Conservation (phyloP, 1,284 basidiomycete species). For the Ceratorhiza oryzae-sativae region DNA sequence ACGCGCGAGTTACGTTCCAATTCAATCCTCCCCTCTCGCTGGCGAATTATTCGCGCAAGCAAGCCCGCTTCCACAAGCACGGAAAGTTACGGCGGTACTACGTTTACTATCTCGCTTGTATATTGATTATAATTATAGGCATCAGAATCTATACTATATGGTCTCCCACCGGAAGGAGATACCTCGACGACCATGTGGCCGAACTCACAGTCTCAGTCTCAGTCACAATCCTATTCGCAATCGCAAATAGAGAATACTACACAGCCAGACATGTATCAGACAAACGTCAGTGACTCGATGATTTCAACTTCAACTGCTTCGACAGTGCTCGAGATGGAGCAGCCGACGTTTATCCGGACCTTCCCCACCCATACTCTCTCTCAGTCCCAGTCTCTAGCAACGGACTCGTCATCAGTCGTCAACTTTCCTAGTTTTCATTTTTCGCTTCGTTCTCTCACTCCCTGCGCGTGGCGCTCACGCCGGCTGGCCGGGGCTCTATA, state of each 20-base stretch:
- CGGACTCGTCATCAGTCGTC: constrained; percentile 40
- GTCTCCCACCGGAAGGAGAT: constrained; percentile 6
- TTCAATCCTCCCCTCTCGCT: neutral
- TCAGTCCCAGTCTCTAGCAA: constrained; percentile 16
- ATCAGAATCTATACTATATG: constrained; percentile 5
- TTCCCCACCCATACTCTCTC: constrained; percentile 31
- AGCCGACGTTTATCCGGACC: constrained; percentile 10
- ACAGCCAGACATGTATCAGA: constrained; percentile 15
- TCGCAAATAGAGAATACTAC: neutral
- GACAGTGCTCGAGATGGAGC: constrained; percentile 6
- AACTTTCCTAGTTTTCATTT: constrained; percentile 45
- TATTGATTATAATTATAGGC: neutral
- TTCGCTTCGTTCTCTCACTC: constrained; percentile 39
- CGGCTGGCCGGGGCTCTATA: constrained; percentile 40
- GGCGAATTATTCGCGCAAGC: constrained; percentile 13
- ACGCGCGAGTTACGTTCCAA: constrained; percentile 19
- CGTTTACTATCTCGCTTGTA: neutral
- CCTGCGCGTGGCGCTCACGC: constrained; percentile 50
- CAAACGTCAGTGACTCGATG: constrained; percentile 12
- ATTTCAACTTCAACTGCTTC: constrained; percentile 28
- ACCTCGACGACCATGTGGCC: constrained; percentile 13
- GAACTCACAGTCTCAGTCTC: neutral
- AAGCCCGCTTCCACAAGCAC: neutral
- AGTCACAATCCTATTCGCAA: constrained; percentile 6
- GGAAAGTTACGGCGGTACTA: neutral